These are phyloP conservation scores for Typha latifolia DNA, from an alignment of 176 grass and related monocot species.

Conservation along the genomic window DNA sequence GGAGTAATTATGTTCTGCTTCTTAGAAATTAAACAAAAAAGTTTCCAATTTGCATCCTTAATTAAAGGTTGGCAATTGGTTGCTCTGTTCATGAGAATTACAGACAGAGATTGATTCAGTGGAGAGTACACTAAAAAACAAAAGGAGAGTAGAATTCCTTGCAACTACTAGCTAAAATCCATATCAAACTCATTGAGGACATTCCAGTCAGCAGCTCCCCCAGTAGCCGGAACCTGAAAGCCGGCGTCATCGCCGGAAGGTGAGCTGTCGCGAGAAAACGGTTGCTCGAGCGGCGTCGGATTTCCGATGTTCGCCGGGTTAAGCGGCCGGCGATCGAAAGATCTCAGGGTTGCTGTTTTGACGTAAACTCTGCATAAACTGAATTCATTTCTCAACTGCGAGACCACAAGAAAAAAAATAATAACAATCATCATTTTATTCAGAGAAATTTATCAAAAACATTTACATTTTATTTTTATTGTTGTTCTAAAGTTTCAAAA, in stretches of 20 bases:
- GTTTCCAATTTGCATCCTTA: too few species aligned
- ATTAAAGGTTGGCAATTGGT: too few species aligned
- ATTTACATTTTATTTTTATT: too few species aligned
- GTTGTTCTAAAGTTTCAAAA: too few species aligned
- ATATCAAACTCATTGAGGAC: constrained; percentile 13
- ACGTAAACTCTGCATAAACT: constrained; percentile 63
- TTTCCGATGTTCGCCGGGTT: constrained; percentile 3
- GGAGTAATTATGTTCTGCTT: too few species aligned
- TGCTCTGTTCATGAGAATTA: too few species aligned
- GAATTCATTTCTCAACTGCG: constrained; percentile 55
- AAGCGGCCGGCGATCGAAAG: constrained; percentile 60
- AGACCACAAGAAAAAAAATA: neutral
- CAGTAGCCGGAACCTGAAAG: neutral
- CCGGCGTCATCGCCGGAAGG: neutral
- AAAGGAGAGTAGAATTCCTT: too few species aligned
- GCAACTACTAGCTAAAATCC: constrained; percentile 12
- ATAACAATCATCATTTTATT: neutral
- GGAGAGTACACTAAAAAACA: too few species aligned
- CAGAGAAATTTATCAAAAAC: too few species aligned
- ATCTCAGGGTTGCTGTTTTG: constrained; percentile 38
- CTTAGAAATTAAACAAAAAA: too few species aligned
- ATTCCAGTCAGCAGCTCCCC: constrained; percentile 6
- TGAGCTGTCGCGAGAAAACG: neutral
- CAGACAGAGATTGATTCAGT: too few species aligned
- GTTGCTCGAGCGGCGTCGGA: neutral